phyloP scores from a whole-genome alignment of 139 green algal species.

The Asterochloris sp. region DNA sequence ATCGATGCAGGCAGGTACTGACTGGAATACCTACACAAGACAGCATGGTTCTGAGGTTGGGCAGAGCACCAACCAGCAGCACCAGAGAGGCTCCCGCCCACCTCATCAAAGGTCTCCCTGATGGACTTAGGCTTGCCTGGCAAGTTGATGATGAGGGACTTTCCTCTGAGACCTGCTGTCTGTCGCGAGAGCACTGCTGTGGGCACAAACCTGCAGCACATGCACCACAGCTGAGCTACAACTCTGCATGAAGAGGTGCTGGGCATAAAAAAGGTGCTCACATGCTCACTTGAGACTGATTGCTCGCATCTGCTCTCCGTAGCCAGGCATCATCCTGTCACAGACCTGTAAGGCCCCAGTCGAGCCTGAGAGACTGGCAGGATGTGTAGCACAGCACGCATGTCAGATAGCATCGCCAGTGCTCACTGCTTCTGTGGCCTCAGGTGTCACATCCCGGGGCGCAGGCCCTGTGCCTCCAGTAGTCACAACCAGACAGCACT shows the following conservation, averaged over 20 bases:
- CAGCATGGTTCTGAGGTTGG: background rate
- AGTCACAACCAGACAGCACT: conserved; percentile 87
- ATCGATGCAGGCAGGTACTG: conserved; percentile 87
- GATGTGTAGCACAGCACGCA: background rate
- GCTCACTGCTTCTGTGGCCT: conserved; percentile 79
- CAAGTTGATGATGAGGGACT: conserved; percentile 85
- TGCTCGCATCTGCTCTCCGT: conserved; percentile 90
- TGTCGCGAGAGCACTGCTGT: conserved; percentile 91
- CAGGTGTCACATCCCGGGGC: conserved; percentile 86
- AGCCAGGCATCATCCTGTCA: conserved; percentile 85
- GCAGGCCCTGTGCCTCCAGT: conserved; percentile 85
- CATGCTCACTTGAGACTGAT: conserved; percentile 72
- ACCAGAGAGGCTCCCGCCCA: background rate
- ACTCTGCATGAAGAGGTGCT: background rate
- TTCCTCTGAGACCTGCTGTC: conserved; percentile 81
- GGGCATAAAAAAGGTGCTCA: too few relatives aligned
- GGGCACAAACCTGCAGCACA: conserved; percentile 60
- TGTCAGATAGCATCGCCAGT: background rate
- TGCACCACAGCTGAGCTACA: background rate
- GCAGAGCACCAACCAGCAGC: background rate
- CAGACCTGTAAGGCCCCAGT: conserved; percentile 54
- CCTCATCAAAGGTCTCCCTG: conserved; percentile 88
- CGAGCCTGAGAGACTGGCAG: background rate
- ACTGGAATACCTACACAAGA: conserved; percentile 63
- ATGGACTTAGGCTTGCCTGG: conserved; percentile 93